Percentiles rank a stretch among this genome's conserved stretches.
phyloP scores from a whole-genome alignment of 1,284 basidiomycete species.

The Austroboletus niveus region DNA sequence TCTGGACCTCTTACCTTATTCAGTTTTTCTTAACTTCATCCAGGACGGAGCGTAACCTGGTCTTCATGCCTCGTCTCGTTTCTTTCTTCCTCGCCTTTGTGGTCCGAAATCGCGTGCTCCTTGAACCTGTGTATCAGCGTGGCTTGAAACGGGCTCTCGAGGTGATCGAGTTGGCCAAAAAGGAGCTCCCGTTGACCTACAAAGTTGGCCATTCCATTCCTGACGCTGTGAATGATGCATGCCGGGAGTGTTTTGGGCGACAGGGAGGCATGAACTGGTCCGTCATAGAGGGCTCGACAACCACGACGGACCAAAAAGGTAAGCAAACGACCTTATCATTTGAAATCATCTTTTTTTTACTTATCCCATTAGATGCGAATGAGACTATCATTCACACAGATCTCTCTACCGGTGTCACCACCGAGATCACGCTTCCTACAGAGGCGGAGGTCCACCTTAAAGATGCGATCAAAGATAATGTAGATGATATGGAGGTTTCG shows the following conservation, averaged over 20 bases:
- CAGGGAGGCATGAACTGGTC: constrained; percentile 37
- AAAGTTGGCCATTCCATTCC: constrained; percentile 53
- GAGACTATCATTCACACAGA: constrained; percentile 18
- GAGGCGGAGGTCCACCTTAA: constrained; percentile 23
- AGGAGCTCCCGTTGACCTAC: constrained; percentile 57
- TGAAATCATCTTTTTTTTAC: constrained; percentile 1
- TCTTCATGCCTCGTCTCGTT: constrained; percentile 53
- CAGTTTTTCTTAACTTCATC: neutral
- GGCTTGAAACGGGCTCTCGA: constrained; percentile 48
- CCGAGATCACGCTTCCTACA: constrained; percentile 23
- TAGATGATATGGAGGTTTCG: constrained; percentile 23
- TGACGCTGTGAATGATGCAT: constrained; percentile 51
- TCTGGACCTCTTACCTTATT: neutral
- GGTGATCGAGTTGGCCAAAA: constrained; percentile 47
- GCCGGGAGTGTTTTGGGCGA: constrained; percentile 45
- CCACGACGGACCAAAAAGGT: constrained; percentile 10
- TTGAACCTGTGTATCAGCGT: constrained; percentile 38
- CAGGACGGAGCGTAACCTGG: constrained; percentile 45
- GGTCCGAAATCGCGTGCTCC: constrained; percentile 54
- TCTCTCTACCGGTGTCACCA: constrained; percentile 14
- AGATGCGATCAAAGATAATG: constrained; percentile 31
- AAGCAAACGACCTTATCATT: neutral
- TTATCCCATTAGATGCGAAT: constrained; percentile 2
- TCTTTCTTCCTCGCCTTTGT: constrained; percentile 63
- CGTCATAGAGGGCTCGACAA: constrained; percentile 1